Conservation (phyloP, 202 grass and related monocot species). For the Setaria viridis region DNA sequence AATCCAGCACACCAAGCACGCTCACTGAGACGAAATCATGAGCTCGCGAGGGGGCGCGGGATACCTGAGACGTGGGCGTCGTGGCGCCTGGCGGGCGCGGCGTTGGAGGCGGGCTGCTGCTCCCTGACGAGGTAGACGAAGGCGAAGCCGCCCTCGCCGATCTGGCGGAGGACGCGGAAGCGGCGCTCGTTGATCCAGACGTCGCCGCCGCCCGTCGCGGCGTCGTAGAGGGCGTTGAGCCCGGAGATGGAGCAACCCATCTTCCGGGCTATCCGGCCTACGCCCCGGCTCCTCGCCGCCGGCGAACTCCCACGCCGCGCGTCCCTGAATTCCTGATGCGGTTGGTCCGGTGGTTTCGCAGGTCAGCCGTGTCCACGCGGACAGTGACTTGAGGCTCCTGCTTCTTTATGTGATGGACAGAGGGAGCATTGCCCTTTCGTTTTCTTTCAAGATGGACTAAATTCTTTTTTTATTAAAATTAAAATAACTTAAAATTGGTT, state of each 20-base stretch:
- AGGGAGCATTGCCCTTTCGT: not conserved
- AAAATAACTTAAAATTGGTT: not conserved
- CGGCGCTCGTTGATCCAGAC: slow-evolving; percentile 98
- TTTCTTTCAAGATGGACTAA: not conserved
- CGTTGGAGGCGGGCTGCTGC: slow-evolving; percentile 41
- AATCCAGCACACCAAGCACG: not conserved
- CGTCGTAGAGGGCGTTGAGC: slow-evolving; percentile 87
- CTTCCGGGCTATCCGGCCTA: not conserved
- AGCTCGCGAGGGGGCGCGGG: not conserved
- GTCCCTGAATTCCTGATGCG: not conserved
- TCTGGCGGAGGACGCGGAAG: slow-evolving; percentile 87
- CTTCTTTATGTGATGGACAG: not conserved
- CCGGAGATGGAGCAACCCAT: slow-evolving; percentile 99
- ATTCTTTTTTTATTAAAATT: not conserved
- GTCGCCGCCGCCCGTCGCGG: slow-evolving; percentile 75
- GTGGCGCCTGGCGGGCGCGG: not conserved
- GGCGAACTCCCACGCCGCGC: slow-evolving; percentile 22
- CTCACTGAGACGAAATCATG: slow-evolving; percentile 36
- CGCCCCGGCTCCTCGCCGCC: slow-evolving; percentile 11
- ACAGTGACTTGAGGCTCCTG: not conserved
- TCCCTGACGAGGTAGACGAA: slow-evolving; percentile 98
- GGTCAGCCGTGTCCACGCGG: slow-evolving; percentile 17
- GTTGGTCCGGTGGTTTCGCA: slow-evolving; percentile 29
- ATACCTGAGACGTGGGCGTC: not conserved
- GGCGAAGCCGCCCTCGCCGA: slow-evolving; percentile 97